Evolutionary conservation across 2,329 filamentous ascomycete genomes (phyloP).

Genomic region (Triangularia verruculosa): DNA sequence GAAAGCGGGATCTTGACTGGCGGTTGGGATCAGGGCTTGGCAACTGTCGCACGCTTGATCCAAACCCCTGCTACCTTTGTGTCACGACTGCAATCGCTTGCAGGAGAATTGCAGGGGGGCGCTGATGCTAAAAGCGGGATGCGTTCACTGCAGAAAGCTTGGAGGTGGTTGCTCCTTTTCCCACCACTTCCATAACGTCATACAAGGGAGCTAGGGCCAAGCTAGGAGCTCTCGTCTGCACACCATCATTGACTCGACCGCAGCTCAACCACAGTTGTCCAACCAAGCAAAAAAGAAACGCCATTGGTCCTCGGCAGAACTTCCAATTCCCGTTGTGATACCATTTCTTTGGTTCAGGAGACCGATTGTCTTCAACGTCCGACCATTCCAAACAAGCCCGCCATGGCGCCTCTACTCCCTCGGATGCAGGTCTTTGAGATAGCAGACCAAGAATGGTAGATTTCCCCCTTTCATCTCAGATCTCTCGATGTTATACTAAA

Average conservation of each 20-base stretch:
- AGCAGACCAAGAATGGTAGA: conserved; percentile 62
- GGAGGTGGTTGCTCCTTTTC: conserved; percentile 1
- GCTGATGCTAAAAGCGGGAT: conserved; percentile 20
- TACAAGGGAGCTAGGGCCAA: neutral
- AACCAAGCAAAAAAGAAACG: neutral
- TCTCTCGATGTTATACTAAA: no score
- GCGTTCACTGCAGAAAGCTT: conserved; percentile 8
- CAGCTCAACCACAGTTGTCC: neutral
- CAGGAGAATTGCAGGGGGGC: neutral
- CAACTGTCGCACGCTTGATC: neutral
- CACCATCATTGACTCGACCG: neutral
- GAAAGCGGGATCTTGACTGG: neutral
- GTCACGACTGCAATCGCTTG: neutral
- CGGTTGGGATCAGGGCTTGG: neutral
- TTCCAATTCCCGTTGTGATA: neutral
- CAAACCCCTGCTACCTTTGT: neutral
- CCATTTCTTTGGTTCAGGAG: neutral
- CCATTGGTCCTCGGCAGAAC: neutral
- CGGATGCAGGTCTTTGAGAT: conserved; percentile 66
- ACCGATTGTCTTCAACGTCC: neutral
- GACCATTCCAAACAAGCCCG: neutral
- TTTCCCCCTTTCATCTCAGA: neutral
- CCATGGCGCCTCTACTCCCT: conserved; percentile 46
- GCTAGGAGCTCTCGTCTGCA: neutral
- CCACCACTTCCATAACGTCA: conserved; percentile 1